Evolutionary conservation across 2,329 filamentous ascomycete genomes (phyloP).

Genomic region (Epichloe festucae): DNA sequence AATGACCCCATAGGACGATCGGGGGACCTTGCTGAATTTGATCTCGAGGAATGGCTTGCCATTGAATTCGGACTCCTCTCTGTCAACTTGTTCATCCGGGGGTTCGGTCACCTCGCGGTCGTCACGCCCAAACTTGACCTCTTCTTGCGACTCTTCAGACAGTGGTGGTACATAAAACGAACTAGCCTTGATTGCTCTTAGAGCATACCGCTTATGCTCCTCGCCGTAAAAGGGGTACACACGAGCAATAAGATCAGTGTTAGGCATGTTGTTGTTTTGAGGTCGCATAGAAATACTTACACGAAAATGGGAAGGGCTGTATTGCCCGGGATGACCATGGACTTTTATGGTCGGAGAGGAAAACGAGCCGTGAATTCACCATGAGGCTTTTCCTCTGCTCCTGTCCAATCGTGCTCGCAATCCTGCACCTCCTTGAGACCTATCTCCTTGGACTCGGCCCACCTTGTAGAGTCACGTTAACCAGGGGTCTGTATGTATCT

Average conservation of each 20-base stretch:
- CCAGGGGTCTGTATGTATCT: too few species aligned
- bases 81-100: not conserved
- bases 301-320: not conserved
- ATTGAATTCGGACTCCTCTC: not conserved
- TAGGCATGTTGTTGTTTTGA: not conserved
- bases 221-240: not conserved
- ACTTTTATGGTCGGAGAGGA: not conserved
- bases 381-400: not conserved
- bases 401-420: not conserved
- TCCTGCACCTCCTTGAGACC: not conserved
- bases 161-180: not conserved
- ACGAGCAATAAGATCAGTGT: conserved; percentile 4
- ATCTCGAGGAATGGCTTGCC: conserved; percentile 4
- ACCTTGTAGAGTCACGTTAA: too few species aligned
- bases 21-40: conserved; percentile 8
- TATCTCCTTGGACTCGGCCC: too few species aligned
- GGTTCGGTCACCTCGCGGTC: conserved; percentile 3
- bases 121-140: conserved; percentile 2
- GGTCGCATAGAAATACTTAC: not conserved
- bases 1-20: conserved; percentile 7
- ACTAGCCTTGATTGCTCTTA: not conserved
- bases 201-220: not conserved
- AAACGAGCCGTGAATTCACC: not conserved
- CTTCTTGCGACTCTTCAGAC: not conserved
- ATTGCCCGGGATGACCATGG: not conserved